phyloP scores from a whole-genome alignment of 495 filamentous ascomycete genomes.

The Cercophora samala region DNA sequence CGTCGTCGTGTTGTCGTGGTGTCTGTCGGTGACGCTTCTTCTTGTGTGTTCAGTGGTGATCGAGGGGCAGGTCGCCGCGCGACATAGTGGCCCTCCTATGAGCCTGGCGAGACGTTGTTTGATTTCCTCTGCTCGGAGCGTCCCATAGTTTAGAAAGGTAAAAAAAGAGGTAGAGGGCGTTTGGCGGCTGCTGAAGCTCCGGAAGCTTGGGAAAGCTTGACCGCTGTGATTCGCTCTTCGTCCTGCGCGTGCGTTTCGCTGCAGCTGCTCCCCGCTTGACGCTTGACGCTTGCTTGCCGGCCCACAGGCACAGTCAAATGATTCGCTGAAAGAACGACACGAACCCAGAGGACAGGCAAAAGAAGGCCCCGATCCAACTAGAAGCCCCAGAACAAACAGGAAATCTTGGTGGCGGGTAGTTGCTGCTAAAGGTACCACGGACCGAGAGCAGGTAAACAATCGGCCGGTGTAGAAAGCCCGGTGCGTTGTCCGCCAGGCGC shows the following conservation, averaged over 20 bases:
- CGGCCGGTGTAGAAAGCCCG: background rate
- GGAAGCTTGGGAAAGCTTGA: conserved; percentile 1
- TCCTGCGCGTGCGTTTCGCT: conserved; percentile 4
- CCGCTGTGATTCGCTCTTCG: conserved; percentile 17
- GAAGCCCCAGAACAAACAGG: background rate
- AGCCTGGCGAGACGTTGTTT: conserved; percentile 26
- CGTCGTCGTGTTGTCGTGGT: conserved; percentile 11
- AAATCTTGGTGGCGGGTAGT: background rate
- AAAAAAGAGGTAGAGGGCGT: background rate
- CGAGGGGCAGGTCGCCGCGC: conserved; percentile 18
- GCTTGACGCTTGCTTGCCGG: conserved; percentile 9
- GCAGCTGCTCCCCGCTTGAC: conserved; percentile 9
- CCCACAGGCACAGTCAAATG: conserved; percentile 20
- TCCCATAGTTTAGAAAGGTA: conserved; percentile 20
- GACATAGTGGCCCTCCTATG: conserved; percentile 31
- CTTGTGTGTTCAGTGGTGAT: conserved; percentile 11
- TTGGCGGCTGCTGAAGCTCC: conserved; percentile 2
- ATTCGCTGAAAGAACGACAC: conserved; percentile 21
- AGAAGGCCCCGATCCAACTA: background rate
- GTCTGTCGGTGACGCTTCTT: conserved; percentile 1
- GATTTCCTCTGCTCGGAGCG: conserved; percentile 18
- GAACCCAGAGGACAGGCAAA: conserved; percentile 2
- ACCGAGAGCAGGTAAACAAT: no score
- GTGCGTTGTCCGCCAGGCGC: background rate
- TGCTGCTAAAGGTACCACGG: background rate